These are phyloP conservation scores for Kodamaea fungicola DNA, from an alignment of 1,139 yeast species.

Conservation along the genomic window DNA sequence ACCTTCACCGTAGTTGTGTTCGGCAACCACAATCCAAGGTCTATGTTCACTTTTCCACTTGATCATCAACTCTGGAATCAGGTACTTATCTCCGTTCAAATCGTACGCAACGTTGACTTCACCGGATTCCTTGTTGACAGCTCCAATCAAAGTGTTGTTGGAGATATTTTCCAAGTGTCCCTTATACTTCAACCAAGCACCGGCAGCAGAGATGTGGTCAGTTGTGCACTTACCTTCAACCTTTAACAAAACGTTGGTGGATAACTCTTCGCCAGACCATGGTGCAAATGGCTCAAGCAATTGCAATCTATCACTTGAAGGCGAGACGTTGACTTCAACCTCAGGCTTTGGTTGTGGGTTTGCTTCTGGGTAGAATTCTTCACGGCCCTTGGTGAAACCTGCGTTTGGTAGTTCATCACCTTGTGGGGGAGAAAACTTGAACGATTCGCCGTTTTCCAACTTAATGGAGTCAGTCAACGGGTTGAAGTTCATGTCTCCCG, in stretches of 20 bases:
- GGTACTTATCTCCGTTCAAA: slow-evolving; percentile 69
- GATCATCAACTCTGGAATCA: slow-evolving; percentile 96
- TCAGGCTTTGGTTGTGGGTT: slow-evolving; percentile 70
- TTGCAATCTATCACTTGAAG: slow-evolving; percentile 66
- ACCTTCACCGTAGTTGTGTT: slow-evolving; percentile 98
- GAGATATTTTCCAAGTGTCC: slow-evolving; percentile 96
- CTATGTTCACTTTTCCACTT: slow-evolving; percentile 83
- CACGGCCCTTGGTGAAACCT: slow-evolving; percentile 83
- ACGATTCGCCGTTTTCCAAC: slow-evolving; percentile 61
- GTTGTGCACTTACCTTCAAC: slow-evolving; percentile 98
- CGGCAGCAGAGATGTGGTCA: slow-evolving; percentile 98
- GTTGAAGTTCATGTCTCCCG: slow-evolving; percentile 86
- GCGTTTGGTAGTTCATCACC: slow-evolving; percentile 82
- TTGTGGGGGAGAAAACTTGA: slow-evolving; percentile 64
- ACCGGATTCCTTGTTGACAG: slow-evolving; percentile 94
- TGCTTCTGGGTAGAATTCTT: slow-evolving; percentile 79
- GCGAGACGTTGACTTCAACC: slow-evolving; percentile 70
- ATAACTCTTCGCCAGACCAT: slow-evolving; percentile 81
- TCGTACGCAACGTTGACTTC: slow-evolving; percentile 91
- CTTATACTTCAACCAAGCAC: slow-evolving; percentile 98
- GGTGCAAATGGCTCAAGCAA: slow-evolving; percentile 82
- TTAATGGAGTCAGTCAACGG: slow-evolving; percentile 77
- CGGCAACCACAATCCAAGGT: slow-evolving; percentile 96
- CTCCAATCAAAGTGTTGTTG: slow-evolving; percentile 93
- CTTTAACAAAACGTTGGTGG: slow-evolving; percentile 73